Percentiles rank a stretch among this genome's conserved stretches.
These are phyloP conservation scores for Penicillium digitatum DNA, from an alignment of 2,329 filamentous ascomycete genomes.

Conservation along the genomic window DNA sequence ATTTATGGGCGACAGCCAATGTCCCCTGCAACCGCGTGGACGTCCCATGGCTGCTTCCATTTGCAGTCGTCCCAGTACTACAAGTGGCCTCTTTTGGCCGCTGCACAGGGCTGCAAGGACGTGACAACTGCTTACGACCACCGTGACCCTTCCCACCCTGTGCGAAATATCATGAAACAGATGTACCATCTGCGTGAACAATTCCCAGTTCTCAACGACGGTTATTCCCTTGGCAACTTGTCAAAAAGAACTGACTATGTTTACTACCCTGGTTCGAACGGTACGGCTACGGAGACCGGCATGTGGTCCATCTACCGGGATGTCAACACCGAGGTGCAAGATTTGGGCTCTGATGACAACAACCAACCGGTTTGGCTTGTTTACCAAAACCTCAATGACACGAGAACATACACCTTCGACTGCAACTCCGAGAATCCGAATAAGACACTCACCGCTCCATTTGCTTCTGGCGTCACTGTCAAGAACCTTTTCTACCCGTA, in stretches of 20 bases:
- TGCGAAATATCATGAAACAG: slow-evolving; percentile 58
- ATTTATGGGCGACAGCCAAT: slow-evolving; percentile 62
- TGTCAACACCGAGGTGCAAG: slow-evolving; percentile 48
- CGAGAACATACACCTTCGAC: slow-evolving; percentile 54
- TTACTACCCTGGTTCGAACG: slow-evolving; percentile 51
- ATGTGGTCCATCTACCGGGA: slow-evolving; percentile 59
- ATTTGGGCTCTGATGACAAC: slow-evolving; percentile 40
- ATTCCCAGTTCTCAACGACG: slow-evolving; percentile 58
- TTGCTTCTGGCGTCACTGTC: slow-evolving; percentile 51
- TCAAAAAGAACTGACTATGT: slow-evolving; percentile 53
- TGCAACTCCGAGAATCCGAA: slow-evolving; percentile 47
- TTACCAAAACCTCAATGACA: slow-evolving; percentile 46
- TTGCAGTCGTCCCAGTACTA: slow-evolving; percentile 56
- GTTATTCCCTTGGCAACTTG: slow-evolving; percentile 52
- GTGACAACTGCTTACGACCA: slow-evolving; percentile 57
- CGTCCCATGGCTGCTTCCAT: slow-evolving; percentile 60
- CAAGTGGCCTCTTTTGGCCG: slow-evolving; percentile 54
- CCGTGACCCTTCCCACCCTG: slow-evolving; percentile 58
- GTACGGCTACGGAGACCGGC: slow-evolving; percentile 52
- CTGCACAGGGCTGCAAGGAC: slow-evolving; percentile 54
- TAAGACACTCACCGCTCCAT: slow-evolving; percentile 55
- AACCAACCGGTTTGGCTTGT: slow-evolving; percentile 47
- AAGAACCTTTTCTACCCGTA: slow-evolving; percentile 62
- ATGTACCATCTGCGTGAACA: slow-evolving; percentile 59
- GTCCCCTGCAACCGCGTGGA: slow-evolving; percentile 59